Evolutionary conservation across 2,329 filamentous ascomycete species (phyloP).

Genomic region (Penicillium sp.): DNA sequence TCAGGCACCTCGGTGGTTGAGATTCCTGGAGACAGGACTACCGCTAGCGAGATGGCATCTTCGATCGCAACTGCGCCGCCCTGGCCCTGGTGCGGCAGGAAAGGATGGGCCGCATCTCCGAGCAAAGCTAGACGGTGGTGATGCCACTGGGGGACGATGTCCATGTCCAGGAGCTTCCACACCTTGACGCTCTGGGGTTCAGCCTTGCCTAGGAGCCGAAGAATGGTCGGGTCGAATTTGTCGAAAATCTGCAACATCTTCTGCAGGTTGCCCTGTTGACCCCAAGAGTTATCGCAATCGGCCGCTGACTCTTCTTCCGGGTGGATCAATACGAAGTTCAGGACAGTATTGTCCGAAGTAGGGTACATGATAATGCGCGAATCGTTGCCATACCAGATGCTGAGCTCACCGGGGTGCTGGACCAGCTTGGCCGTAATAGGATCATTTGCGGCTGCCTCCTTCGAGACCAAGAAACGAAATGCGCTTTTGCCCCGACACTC

Average conservation of each 20-base stretch:
- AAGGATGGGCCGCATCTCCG: conserved; percentile 68
- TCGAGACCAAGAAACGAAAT: conserved; percentile 55
- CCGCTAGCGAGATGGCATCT: conserved; percentile 59
- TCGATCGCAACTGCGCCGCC: conserved; percentile 65
- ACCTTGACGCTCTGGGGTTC: conserved; percentile 50
- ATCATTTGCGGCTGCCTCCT: conserved; percentile 42
- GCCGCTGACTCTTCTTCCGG: conserved; percentile 27
- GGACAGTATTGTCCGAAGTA: conserved; percentile 43
- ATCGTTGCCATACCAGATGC: conserved; percentile 45
- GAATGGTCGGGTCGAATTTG: conserved; percentile 44
- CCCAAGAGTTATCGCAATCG: conserved; percentile 30
- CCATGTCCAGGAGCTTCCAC: conserved; percentile 63
- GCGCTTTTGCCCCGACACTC: conserved; percentile 54
- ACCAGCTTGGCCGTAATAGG: conserved; percentile 40
- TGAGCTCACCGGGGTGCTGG: conserved; percentile 37
- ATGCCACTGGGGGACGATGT: conserved; percentile 54
- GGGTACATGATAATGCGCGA: conserved; percentile 49
- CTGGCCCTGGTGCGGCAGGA: conserved; percentile 62
- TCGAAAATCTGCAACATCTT: conserved; percentile 26
- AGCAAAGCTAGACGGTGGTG: conserved; percentile 55
- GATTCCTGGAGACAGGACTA: conserved; percentile 53
- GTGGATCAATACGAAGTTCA: conserved; percentile 55
- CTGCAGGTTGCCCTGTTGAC: conserved; percentile 24
- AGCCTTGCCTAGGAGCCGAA: conserved; percentile 37
- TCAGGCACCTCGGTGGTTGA: conserved; percentile 48